Evolutionary conservation across 768 basidiomycete genomes (phyloP).

Genomic region (Clavaria fumosa): DNA sequence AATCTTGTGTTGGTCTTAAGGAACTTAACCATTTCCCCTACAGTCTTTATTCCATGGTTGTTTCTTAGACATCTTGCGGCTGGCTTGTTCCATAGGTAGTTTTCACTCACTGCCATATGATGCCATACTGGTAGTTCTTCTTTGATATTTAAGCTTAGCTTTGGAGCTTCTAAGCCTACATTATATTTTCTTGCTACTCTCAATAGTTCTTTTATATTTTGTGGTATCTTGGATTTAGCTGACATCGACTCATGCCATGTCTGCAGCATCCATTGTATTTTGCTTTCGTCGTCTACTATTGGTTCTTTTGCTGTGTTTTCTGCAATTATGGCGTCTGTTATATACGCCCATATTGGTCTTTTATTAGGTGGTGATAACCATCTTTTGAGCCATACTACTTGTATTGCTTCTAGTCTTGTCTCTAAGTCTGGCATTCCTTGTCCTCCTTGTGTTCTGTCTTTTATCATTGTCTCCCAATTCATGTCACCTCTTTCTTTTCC

Average conservation of each 20-base stretch:
- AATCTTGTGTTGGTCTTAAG: neutral
- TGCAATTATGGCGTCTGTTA: neutral
- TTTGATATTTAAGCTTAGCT: neutral
- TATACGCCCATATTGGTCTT: neutral
- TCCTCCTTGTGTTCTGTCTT: constrained; percentile 6
- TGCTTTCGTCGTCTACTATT: neutral
- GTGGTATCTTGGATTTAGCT: constrained; percentile 1
- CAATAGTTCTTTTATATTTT: constrained; percentile 1
- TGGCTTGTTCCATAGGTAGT: neutral
- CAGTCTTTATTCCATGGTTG: constrained; percentile 1
- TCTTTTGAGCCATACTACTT: constrained; percentile 8
- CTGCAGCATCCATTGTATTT: neutral
- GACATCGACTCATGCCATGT: neutral
- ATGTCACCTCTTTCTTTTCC: constrained; percentile 1
- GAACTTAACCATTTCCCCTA: neutral
- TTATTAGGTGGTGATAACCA: constrained; percentile 5
- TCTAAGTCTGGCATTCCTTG: constrained; percentile 4
- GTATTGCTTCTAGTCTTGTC: constrained; percentile 8
- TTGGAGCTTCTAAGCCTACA: neutral
- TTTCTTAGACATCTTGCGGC: constrained; percentile 2
- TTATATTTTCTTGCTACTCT: constrained; percentile 6
- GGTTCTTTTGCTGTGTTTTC: neutral
- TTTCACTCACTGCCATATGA: neutral
- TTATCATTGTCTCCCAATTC: neutral
- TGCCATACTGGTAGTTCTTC: constrained; percentile 3